These are phyloP conservation scores for Mycena albidolilacea DNA, from an alignment of 768 basidiomycete genomes.

Conservation along the genomic window DNA sequence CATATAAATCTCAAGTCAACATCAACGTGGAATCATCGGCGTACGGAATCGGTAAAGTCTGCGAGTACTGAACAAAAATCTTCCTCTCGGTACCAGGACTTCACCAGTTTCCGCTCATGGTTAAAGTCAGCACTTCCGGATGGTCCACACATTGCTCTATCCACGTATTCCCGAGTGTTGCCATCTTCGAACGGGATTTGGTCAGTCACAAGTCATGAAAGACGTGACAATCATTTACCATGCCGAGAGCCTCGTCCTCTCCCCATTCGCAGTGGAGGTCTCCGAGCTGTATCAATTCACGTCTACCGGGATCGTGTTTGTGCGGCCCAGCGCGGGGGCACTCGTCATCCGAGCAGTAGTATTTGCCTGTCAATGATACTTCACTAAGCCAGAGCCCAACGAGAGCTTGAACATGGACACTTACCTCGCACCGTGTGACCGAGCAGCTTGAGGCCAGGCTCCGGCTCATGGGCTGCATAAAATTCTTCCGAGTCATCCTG, in stretches of 20 bases:
- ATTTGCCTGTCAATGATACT: conserved; percentile 25
- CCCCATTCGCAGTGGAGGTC: conserved; percentile 23
- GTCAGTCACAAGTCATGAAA: not conserved
- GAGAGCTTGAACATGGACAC: not conserved
- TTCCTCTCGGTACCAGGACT: not conserved
- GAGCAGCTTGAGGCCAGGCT: conserved; percentile 34
- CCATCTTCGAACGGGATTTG: conserved; percentile 5
- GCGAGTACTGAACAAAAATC: not conserved
- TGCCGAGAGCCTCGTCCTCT: conserved; percentile 32
- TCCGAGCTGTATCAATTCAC: conserved; percentile 31
- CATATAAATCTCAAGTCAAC: not conserved
- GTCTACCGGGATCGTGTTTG: conserved; percentile 6
- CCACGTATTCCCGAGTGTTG: conserved; percentile 23
- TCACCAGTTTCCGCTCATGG: conserved; percentile 35
- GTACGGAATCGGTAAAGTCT: too few species aligned
- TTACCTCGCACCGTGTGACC: conserved; percentile 32
- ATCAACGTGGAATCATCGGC: not conserved
- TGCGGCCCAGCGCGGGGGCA: conserved; percentile 22
- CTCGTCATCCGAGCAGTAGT: conserved; percentile 31
- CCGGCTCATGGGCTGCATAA: conserved; percentile 28
- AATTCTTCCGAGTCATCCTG: conserved; percentile 35
- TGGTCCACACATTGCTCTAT: conserved; percentile 34
- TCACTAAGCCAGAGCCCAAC: not conserved
- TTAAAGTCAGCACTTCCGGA: conserved; percentile 31
- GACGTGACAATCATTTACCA: not conserved